Percentiles rank a stretch among this genome's conserved stretches.
Conservation (phyloP, 2,329 filamentous ascomycete genomes). For the Dothistroma pini region DNA sequence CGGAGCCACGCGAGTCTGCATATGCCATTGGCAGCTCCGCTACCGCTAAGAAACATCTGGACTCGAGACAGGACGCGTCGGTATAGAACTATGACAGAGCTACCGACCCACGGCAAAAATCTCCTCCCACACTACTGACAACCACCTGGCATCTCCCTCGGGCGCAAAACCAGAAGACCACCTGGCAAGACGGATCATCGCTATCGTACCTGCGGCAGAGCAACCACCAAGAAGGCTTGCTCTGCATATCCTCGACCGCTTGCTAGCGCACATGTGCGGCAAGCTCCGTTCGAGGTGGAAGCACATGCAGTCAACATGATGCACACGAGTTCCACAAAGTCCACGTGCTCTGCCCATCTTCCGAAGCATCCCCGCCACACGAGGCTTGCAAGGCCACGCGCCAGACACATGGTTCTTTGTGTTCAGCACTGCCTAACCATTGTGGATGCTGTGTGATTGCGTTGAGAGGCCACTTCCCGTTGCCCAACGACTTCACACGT, state of each 20-base stretch:
- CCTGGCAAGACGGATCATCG: background rate
- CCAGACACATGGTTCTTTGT: background rate
- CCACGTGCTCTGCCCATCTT: background rate
- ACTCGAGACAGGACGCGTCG: background rate
- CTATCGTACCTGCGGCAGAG: background rate
- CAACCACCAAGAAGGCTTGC: background rate
- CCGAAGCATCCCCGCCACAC: background rate
- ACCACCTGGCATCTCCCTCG: background rate
- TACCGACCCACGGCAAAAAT: background rate
- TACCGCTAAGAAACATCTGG: background rate
- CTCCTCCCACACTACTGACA: background rate
- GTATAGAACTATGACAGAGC: background rate
- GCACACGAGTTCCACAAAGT: background rate
- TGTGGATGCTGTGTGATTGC: background rate
- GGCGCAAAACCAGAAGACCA: background rate
- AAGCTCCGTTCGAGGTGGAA: background rate
- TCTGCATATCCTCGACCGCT: background rate
- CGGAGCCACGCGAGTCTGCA: background rate
- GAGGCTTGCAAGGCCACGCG: background rate
- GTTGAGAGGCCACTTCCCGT: too few species aligned
- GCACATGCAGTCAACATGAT: background rate
- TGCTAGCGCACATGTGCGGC: background rate
- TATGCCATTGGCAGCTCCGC: background rate
- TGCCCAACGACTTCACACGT: too few species aligned
- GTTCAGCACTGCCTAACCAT: background rate